Base-by-base conservation (phyloP, 176 grass and related monocot genomes). In the Saccharum spontaneum region DNA sequence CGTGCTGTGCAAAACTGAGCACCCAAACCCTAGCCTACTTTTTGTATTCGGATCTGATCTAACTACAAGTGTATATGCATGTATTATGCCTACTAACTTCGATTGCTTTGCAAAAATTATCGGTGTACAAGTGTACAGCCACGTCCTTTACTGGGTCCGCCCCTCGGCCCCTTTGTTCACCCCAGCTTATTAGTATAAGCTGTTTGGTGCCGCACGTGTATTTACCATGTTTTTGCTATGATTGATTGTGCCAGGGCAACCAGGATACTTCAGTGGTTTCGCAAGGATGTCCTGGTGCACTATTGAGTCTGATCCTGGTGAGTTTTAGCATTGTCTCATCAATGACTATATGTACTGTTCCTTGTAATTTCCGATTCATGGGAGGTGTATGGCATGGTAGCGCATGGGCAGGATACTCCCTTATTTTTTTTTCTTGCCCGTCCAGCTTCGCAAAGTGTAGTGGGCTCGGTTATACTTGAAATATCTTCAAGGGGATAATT, bases 241-340 rank as follows among this genome's bases (percentile, higher is more conserved):
- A 64, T 10, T 83, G 64, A 81, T 0, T 43, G 64, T 75, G 54
- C 68, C 82, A 10, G 57, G 57, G 36, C 18, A 6, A 57, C 7
- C 59, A 6, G 44, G 57, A 11, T 74, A 59, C 69, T 66, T 36
- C 54, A 36, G 75, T 18, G 54, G 72, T 59, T 73, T 85, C 9
- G 62, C 77, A 72, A 84, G 68, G 64, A 97, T 97, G 95, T 93
- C 92, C 71, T 97, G 95, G 95, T 97, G 95, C 68, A 97, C 95
- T 8, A 94, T 97, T 71, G 92, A 94, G 76, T 98, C 95, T n/a
- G 95, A 98, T 63, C 95, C 95, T 40, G 95, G 92, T 98, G 65
- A 91, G 88, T 69, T 85, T 8, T 39, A 22, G 9, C 37, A 22
- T 28, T 11, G 23, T 34, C 36, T 73, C 14, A 61, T 33, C 23